Evolutionary conservation across 1,284 basidiomycete species (phyloP), one percentile per base, ranked within the genome.

Genomic region (Mycena sp.): DNA sequence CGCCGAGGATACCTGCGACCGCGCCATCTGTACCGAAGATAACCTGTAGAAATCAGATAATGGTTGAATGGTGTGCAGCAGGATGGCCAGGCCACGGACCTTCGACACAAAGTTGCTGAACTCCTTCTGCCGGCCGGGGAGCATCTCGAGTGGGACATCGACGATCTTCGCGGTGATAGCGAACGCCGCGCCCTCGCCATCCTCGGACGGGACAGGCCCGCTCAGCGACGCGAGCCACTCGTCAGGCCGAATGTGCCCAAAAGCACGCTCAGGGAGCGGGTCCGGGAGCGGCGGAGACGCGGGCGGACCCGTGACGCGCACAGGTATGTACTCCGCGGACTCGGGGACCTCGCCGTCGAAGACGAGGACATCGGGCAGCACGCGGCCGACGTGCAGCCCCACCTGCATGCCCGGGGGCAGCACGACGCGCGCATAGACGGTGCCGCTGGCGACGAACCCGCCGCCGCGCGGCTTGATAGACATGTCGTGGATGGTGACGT

Each of bases 401-500:
- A 92, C 78, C 58, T 89, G 74, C 73, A 93, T 85, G 35, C 90
- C 90, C 44, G 74, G 76, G 0, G 91, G 91, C 2, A 93, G 79
- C 6, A 90, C 87, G 37, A 90, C 79, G 21, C 81, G 79, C 11
- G 84, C 91, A 56, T 80, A 82, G 5, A 93, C 85, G 1, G 81
- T 83, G 12, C 90, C 91, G 68, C 86, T 91, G 0, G 90, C 88
- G 21, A 88, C 76, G 70, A 93, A 83, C 1, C 74, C 73, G 4
- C 71, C 78, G 1, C 83, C 84, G 6, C 65, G 66, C 0, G 89
- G 81, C 60, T 80, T 84, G 61, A 93, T 83, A 68, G 84, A 85
- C 92, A 93, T 93, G 68, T 91, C 83, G 28, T 81, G 82, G 61
- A 93, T 88, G 3, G 88, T 89, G 30, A 93, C 87, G 63, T 91